Evolutionary conservation across 2,329 filamentous ascomycete species (phyloP), one percentile per base, ranked within the genome.

Genomic region (Fusarium tanahbumbuense): DNA sequence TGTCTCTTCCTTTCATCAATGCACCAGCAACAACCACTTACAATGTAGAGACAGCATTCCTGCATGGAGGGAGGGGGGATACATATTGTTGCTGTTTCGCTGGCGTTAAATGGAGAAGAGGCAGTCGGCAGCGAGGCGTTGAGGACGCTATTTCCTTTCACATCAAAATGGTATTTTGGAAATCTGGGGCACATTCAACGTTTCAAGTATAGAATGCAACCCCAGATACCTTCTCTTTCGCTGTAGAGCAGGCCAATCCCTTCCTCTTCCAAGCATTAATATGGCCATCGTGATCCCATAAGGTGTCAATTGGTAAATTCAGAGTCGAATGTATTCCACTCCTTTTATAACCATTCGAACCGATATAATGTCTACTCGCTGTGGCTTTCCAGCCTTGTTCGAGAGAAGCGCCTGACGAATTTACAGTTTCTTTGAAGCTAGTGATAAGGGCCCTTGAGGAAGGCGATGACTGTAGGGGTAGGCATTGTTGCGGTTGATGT

Each of bases 391-490:
- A 37, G 34, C 10, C 10, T n/a, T 18, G 34, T n/a, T n/a, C 18
- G 6, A 10, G 34, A 37, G 2, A 37, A 4, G 3, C 3, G 1
- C n/a, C n/a, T n/a, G 11, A n/a, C 3, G 10, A 12, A 12, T 37
- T 37, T 9, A 37, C 9, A n/a, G 18, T 37, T 37, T n/a, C 18
- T 37, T 12, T 37, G 18, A 37, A 3, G 22, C 22, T 22, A n/a
- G n/a, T n/a, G n/a, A n/a, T n/a, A n/a, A n/a, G n/a, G n/a, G n/a
- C n/a, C n/a, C n/a, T n/a, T n/a, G n/a, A n/a, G n/a, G n/a, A n/a
- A n/a, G n/a, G n/a, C n/a, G n/a, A n/a, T n/a, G n/a, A n/a, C n/a
- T n/a, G n/a, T n/a, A n/a, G n/a, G n/a, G n/a, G n/a, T n/a, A n/a
- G n/a, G n/a, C n/a, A n/a, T n/a, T n/a, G n/a, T n/a, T n/a, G n/a